Conservation (phyloP, 352 stramenopile species). For the Globisporangium carolinianum region DNA sequence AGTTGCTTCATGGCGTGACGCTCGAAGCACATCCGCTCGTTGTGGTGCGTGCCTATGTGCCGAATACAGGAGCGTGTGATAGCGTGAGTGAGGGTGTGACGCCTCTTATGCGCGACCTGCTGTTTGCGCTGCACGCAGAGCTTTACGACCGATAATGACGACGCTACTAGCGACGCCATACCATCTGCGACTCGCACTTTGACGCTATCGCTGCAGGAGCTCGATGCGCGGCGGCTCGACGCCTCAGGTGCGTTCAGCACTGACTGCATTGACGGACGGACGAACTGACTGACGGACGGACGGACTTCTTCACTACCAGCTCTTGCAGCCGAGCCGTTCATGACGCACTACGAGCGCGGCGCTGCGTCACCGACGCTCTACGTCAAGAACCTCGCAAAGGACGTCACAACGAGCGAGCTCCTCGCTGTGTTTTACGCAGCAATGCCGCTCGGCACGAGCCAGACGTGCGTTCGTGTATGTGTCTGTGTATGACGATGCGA, state of each 20-base stretch:
- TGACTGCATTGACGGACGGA: background rate
- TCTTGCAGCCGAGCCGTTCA: conserved; percentile 39
- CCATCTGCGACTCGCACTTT: background rate
- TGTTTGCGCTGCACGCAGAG: background rate
- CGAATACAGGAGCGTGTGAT: no score
- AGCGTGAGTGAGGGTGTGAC: no score
- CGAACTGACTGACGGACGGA: background rate
- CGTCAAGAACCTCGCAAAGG: conserved; percentile 75
- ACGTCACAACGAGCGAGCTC: conserved; percentile 36
- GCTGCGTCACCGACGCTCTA: conserved; percentile 56
- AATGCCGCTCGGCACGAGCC: conserved; percentile 14
- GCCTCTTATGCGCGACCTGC: no score
- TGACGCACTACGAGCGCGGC: conserved; percentile 62
- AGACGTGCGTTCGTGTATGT: conserved; percentile 22
- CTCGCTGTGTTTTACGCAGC: conserved; percentile 40
- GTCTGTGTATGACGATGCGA: background rate
- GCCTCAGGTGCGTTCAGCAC: conserved; percentile 3
- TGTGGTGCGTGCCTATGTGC: conserved; percentile 27
- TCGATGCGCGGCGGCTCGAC: conserved; percentile 7
- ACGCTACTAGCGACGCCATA: background rate
- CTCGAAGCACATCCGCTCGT: conserved; percentile 36
- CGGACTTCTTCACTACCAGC: conserved; percentile 8
- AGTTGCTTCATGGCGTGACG: conserved; percentile 40
- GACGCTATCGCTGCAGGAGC: conserved; percentile 4
- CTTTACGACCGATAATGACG: background rate